Evolutionary conservation across 208 protist species (phyloP).

Genomic region (Crithidia expoeki): DNA sequence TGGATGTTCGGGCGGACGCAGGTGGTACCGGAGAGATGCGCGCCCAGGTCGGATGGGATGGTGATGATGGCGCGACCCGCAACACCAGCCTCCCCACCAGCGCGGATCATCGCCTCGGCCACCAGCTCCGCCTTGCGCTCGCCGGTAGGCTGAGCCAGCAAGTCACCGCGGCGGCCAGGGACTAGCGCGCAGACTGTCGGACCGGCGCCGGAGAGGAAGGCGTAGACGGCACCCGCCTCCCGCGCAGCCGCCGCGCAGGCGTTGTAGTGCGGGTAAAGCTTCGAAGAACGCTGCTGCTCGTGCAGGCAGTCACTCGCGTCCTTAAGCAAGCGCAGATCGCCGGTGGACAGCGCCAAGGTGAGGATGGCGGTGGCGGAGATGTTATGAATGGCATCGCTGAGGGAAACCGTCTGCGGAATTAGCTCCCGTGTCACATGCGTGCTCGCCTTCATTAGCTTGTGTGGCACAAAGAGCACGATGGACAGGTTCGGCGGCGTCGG

Average conservation of each 20-base stretch:
- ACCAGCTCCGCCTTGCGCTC: constrained; percentile 70
- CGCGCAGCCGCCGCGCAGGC: constrained; percentile 65
- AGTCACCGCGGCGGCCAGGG: constrained; percentile 57
- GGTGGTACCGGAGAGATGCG: constrained; percentile 63
- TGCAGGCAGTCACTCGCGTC: constrained; percentile 83
- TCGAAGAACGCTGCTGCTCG: constrained; percentile 74
- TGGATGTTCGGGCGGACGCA: constrained; percentile 46
- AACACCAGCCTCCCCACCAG: constrained; percentile 59
- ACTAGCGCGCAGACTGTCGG: constrained; percentile 84
- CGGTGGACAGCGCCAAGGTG: constrained; percentile 78
- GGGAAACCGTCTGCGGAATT: constrained; percentile 62
- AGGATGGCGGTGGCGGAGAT: constrained; percentile 89
- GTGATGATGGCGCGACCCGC: constrained; percentile 79
- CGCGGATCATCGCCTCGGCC: constrained; percentile 79
- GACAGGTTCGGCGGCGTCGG: constrained; percentile 75
- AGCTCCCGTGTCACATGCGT: constrained; percentile 86
- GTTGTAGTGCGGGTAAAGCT: constrained; percentile 82
- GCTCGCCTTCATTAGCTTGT: constrained; percentile 87
- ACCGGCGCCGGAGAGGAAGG: constrained; percentile 82
- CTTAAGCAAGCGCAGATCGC: constrained; percentile 68
- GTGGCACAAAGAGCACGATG: constrained; percentile 90
- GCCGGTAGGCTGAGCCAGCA: constrained; percentile 48
- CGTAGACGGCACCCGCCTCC: constrained; percentile 69
- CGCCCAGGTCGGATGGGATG: constrained; percentile 73
- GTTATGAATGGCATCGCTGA: constrained; percentile 91